These are phyloP conservation scores for Cladosporium halotolerans DNA, from an alignment of 2,329 filamentous ascomycete genomes.

Conservation along the genomic window DNA sequence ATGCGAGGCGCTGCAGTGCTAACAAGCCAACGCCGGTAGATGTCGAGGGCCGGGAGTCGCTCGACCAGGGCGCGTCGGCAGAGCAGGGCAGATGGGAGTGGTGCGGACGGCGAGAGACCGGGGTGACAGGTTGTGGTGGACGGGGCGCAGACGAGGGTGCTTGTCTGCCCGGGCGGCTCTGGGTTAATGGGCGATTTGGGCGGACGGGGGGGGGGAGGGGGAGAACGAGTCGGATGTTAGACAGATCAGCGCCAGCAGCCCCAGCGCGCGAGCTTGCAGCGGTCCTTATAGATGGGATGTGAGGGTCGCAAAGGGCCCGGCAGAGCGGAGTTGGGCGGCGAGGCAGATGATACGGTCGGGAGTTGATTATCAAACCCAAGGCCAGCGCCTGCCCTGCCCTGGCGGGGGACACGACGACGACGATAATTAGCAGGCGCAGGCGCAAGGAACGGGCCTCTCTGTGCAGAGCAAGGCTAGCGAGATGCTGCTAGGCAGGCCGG, in stretches of 20 bases:
- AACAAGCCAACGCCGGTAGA: constrained; percentile 1
- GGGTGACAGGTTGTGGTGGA: neutral
- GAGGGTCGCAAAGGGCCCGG: neutral
- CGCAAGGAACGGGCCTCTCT: too few relatives aligned
- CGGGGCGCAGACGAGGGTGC: constrained; percentile 7
- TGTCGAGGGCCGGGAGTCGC: neutral
- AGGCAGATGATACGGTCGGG: constrained; percentile 6
- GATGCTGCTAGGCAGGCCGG: too few relatives aligned
- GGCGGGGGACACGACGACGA: too few relatives aligned
- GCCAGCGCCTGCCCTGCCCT: too few relatives aligned
- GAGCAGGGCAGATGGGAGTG: neutral
- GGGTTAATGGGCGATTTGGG: neutral
- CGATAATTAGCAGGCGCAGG: too few relatives aligned
- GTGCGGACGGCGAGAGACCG: neutral
- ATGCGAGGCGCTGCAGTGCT: constrained; percentile 9
- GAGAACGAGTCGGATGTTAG: neutral
- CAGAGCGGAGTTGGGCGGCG: constrained; percentile 3
- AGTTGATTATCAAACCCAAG: neutral
- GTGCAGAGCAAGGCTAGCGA: too few relatives aligned
- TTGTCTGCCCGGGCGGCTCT: neutral
- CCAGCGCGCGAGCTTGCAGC: constrained; percentile 9
- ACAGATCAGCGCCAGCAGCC: constrained; percentile 9
- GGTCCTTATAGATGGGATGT: constrained; percentile 8
- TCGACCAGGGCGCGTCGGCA: constrained; percentile 10
- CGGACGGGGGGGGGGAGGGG: neutral